Percentiles rank a stretch among this genome's conserved stretches.
phyloP scores from a whole-genome alignment of 352 stramenopile species.

The Pythium folliculosum region DNA sequence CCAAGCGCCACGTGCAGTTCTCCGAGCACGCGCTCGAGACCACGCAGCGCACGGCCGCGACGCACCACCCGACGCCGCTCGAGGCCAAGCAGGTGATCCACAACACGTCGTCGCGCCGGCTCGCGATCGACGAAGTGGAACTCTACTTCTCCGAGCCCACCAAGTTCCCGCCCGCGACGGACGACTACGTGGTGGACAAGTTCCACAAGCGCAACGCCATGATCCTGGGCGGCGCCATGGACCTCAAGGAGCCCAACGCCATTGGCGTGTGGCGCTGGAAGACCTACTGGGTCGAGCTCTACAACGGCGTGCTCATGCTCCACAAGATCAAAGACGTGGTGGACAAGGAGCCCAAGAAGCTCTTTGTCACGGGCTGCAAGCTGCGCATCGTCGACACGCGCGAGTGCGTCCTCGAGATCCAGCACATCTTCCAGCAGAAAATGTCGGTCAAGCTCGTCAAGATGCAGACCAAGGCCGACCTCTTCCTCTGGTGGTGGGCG shows the following conservation, averaged over 20 bases:
- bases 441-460: constrained; percentile 39
- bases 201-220: constrained; percentile 49
- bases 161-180: constrained; percentile 20
- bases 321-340: constrained; percentile 58
- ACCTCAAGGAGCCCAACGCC: constrained; percentile 27
- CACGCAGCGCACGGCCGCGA: constrained; percentile 21
- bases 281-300: constrained; percentile 64
- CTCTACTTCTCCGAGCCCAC: constrained; percentile 30
- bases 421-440: constrained; percentile 60
- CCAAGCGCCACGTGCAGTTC: constrained; percentile 52
- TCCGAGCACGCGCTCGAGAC: constrained; percentile 30
- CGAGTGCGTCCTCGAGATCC: constrained; percentile 52
- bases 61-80: constrained; percentile 28
- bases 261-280: constrained; percentile 20
- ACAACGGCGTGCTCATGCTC: constrained; percentile 66
- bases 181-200: constrained; percentile 38
- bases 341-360: constrained; percentile 51
- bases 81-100: constrained; percentile 29
- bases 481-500: constrained; percentile 81
- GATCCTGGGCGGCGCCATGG: constrained; percentile 50
- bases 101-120: constrained; percentile 26
- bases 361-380: constrained; percentile 40
- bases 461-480: constrained; percentile 53
- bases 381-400: constrained; percentile 57
- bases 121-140: constrained; percentile 30